phyloP scores from a whole-genome alignment of 257 asterid species.

The Orobanche coerulescens region DNA sequence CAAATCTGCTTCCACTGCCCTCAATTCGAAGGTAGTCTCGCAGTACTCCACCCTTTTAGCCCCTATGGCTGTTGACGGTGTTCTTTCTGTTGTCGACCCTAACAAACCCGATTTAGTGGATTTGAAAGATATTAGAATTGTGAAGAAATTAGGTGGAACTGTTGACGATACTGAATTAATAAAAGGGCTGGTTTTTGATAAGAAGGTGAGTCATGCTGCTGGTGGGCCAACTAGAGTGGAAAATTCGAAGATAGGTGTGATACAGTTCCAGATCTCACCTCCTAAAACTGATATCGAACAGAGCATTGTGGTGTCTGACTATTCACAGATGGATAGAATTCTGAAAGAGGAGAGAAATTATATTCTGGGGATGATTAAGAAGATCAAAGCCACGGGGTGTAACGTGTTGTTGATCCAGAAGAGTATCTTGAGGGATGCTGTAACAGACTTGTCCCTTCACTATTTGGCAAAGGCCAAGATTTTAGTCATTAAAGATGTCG shows the following conservation, averaged over 20 bases:
- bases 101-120: constrained; percentile 85
- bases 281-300: constrained; percentile 98
- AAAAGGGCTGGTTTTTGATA: constrained; percentile 83
- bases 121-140: constrained; percentile 80
- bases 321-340: constrained; percentile 96
- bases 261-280: constrained; percentile 93
- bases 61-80: constrained; percentile 94
- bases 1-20: constrained; percentile 72
- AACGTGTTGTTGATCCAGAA: constrained; percentile 94
- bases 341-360: constrained; percentile 97
- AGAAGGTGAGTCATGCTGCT: constrained; percentile 95
- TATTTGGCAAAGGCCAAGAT: constrained; percentile 90
- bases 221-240: constrained; percentile 88
- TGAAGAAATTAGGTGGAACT: constrained; percentile 91
- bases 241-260: constrained; percentile 88
- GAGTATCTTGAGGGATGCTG: constrained; percentile 98
- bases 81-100: constrained; percentile 87
- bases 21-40: constrained; percentile 88
- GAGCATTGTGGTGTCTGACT: constrained; percentile 93
- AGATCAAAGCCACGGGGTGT: constrained; percentile 87
- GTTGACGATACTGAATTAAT: constrained; percentile 87
- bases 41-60: constrained; percentile 94
- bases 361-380: constrained; percentile 88
- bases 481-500: constrained; percentile 86
- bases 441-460: constrained; percentile 89